Percentiles rank a stretch among this genome's conserved stretches.
Evolutionary conservation across 176 grass and related monocot species (phyloP).

Genomic region (Typha latifolia): DNA sequence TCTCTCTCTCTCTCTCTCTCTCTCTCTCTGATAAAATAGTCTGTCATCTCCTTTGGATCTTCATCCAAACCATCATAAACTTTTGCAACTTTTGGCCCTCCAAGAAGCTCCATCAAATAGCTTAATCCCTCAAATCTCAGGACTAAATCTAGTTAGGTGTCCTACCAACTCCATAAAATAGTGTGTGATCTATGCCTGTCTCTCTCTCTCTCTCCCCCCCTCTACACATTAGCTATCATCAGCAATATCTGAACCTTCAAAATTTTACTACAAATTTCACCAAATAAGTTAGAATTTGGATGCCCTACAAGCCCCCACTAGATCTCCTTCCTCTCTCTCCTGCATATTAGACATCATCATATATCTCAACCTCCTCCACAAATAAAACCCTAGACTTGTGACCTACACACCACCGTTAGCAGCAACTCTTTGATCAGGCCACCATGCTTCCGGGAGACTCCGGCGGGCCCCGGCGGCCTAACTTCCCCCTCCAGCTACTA

Average conservation of each 20-base stretch:
- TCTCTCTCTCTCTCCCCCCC: neutral
- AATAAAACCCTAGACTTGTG: neutral
- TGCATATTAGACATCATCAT: neutral
- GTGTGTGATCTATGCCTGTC: neutral
- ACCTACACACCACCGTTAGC: neutral
- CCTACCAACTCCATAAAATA: no score
- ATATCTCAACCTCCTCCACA: no score
- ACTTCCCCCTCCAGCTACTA: constrained; percentile 24
- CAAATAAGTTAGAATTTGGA: no score
- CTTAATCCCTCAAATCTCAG: no score
- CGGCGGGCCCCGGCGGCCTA: constrained; percentile 4
- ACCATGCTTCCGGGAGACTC: constrained; percentile 6
- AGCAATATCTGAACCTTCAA: neutral
- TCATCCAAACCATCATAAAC: no score
- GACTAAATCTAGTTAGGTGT: no score
- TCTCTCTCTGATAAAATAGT: neutral
- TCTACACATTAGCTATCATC: neutral
- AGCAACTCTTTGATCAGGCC: neutral
- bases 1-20: neutral
- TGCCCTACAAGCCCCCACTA: neutral
- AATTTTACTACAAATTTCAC: neutral
- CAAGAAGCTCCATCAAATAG: no score
- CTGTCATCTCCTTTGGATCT: no score
- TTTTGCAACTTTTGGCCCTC: no score
- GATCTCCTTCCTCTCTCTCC: neutral